phyloP scores from a whole-genome alignment of 2,329 filamentous ascomycete species.

The Colletotrichum sp. region DNA sequence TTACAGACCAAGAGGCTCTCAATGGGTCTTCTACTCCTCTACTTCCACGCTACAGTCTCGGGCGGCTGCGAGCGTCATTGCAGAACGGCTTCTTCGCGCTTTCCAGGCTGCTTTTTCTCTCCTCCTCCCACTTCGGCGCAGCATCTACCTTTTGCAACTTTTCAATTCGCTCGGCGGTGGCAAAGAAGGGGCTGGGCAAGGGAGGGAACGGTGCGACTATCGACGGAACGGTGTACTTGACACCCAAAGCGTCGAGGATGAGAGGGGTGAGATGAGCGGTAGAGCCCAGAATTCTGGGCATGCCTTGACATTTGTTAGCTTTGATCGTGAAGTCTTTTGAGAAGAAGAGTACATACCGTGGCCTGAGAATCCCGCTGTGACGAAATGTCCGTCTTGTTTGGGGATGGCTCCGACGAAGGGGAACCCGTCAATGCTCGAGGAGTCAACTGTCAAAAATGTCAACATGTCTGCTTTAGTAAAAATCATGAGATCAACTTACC shows the following conservation, averaged over 20 bases:
- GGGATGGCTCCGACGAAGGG: background rate
- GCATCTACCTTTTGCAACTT: background rate
- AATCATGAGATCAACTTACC: background rate
- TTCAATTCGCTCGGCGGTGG: background rate
- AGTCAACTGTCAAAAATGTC: background rate
- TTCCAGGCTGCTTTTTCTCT: background rate
- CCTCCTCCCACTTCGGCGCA: background rate
- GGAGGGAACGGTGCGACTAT: background rate
- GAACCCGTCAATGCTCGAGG: background rate
- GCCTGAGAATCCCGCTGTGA: background rate
- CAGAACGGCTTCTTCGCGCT: background rate
- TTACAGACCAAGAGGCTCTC: background rate
- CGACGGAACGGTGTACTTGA: background rate
- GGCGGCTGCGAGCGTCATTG: background rate
- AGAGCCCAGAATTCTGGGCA: background rate
- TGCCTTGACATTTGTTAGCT: background rate
- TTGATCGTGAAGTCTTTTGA: background rate
- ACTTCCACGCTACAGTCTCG: background rate
- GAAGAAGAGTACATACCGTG: background rate
- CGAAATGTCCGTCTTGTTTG: background rate
- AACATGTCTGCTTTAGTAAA: rapidly evolving
- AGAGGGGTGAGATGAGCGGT: background rate
- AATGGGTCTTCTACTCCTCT: background rate
- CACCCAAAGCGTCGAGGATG: background rate
- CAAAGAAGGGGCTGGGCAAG: background rate